A percentile compares a stretch with the other conserved stretches of the same genome.
phyloP scores from a whole-genome alignment of 345 rosid species.

The Acer campestre region DNA sequence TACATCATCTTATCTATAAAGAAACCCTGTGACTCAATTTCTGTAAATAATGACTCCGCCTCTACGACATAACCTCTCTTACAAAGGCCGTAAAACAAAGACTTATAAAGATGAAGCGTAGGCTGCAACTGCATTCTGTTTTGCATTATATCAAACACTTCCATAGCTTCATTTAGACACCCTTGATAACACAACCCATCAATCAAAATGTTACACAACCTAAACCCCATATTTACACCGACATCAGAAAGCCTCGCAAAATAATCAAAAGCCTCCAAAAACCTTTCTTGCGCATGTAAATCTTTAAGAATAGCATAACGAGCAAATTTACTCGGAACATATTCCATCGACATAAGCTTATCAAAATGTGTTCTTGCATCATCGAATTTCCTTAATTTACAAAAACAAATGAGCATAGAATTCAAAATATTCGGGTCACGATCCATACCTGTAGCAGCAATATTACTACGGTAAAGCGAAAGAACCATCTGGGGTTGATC shows the following conservation, averaged over 20 bases:
- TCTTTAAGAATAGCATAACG: slow-evolving; percentile 44
- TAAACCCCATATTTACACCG: slow-evolving; percentile 39
- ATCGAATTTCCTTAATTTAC: slow-evolving; percentile 51
- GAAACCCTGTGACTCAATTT: slow-evolving; percentile 58
- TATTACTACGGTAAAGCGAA: slow-evolving; percentile 35
- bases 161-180: slow-evolving; percentile 49
- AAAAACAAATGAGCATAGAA: slow-evolving; percentile 53
- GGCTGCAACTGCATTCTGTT: slow-evolving; percentile 42
- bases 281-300: slow-evolving; percentile 40
- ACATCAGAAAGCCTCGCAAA: slow-evolving; percentile 25
- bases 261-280: too few species aligned
- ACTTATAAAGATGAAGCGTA: slow-evolving; percentile 46
- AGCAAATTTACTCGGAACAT: slow-evolving; percentile 35
- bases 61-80: slow-evolving; percentile 43
- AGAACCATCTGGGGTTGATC: slow-evolving; percentile 47
- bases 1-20: slow-evolving; percentile 59
- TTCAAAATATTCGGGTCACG: slow-evolving; percentile 45
- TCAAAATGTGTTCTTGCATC: slow-evolving; percentile 56
- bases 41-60: slow-evolving; percentile 55
- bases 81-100: slow-evolving; percentile 68
- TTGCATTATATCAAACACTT: slow-evolving; percentile 47
- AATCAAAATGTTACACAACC: slow-evolving; percentile 49
- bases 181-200: slow-evolving; percentile 53
- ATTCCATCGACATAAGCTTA: slow-evolving; percentile 36
- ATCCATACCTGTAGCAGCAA: slow-evolving; percentile 45